A percentile compares a stretch with the other conserved stretches of the same genome.
These are phyloP conservation scores for Chimonanthus praecox DNA, from an alignment of 164 flowering plant species.

Conservation along the genomic window DNA sequence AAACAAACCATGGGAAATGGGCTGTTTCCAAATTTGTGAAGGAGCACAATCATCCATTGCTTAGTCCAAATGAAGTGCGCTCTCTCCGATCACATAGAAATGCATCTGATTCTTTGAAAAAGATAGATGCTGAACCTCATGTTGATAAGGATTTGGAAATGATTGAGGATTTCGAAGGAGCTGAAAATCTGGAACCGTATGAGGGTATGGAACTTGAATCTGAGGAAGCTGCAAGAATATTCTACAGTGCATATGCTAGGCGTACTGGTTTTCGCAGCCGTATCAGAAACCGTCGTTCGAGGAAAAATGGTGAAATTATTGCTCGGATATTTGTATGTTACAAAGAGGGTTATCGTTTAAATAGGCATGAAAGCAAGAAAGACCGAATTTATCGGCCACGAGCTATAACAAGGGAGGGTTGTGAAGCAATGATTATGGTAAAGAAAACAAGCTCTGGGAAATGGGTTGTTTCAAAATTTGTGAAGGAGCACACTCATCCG, in stretches of 20 bases:
- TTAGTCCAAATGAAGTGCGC: slow-evolving; percentile 6
- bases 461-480: slow-evolving; percentile 18
- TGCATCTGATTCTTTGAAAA: neutral
- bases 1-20: slow-evolving; percentile 15
- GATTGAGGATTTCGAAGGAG: slow-evolving; percentile 7
- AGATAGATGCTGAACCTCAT: slow-evolving; percentile 2
- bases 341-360: slow-evolving; percentile 13
- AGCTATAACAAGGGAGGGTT: slow-evolving; percentile 17
- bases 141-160: slow-evolving; percentile 5
- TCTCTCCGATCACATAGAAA: slow-evolving; percentile 13
- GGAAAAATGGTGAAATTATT: slow-evolving; percentile 11
- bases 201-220: slow-evolving; percentile 12
- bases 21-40: slow-evolving; percentile 13
- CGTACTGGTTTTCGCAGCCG: slow-evolving; percentile 14
- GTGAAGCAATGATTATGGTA: slow-evolving; percentile 17
- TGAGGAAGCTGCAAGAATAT: slow-evolving; percentile 13
- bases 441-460: slow-evolving; percentile 13
- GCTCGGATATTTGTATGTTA: slow-evolving; percentile 9
- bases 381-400: slow-evolving; percentile 1
- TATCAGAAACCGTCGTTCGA: slow-evolving; percentile 8
- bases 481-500: slow-evolving; percentile 15
- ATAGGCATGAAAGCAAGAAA: slow-evolving; percentile 1
- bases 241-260: slow-evolving; percentile 12
- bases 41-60: slow-evolving; percentile 16
- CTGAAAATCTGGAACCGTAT: slow-evolving; percentile 8